These are phyloP conservation scores for Sugiyamaella smithiae DNA, from an alignment of 805 yeast species.

Conservation along the genomic window DNA sequence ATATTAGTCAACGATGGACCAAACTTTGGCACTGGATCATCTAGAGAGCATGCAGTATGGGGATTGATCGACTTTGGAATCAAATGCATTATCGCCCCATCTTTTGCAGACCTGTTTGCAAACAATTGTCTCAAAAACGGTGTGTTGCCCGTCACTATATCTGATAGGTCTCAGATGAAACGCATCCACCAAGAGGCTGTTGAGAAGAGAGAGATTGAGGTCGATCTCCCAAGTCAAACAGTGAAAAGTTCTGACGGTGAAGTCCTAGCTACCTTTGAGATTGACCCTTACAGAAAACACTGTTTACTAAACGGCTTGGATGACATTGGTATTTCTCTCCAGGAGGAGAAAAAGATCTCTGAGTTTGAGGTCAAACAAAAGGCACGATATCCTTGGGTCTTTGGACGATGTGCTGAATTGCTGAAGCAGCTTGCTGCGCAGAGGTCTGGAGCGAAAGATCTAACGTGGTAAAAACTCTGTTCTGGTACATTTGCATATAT, in stretches of 20 bases:
- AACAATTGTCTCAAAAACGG: constrained; percentile 96
- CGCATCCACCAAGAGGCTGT: constrained; percentile 78
- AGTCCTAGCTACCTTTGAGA: constrained; percentile 77
- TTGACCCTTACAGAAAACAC: constrained; percentile 89
- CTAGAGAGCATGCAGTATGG: constrained; percentile 99
- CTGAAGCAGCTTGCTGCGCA: neutral
- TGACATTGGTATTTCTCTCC: constrained; percentile 91
- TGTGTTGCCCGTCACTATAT: constrained; percentile 84
- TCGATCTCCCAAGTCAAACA: constrained; percentile 84
- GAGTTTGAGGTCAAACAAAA: constrained; percentile 75
- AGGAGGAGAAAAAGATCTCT: constrained; percentile 72
- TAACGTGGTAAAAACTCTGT: neutral
- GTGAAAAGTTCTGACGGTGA: constrained; percentile 65
- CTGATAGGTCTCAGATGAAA: constrained; percentile 64
- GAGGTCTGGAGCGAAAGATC: neutral
- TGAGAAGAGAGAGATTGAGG: constrained; percentile 63
- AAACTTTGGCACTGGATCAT: constrained; percentile 97
- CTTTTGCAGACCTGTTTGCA: constrained; percentile 96
- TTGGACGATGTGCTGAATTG: constrained; percentile 5
- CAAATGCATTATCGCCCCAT: constrained; percentile 91
- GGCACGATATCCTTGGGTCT: constrained; percentile 15
- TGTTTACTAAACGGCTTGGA: constrained; percentile 91
- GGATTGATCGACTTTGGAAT: constrained; percentile 97
- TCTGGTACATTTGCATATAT: neutral
- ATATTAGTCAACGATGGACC: constrained; percentile 89